Evolutionary conservation across 2,329 filamentous ascomycete species (phyloP).

Genomic region (Phialophora verrucosa): DNA sequence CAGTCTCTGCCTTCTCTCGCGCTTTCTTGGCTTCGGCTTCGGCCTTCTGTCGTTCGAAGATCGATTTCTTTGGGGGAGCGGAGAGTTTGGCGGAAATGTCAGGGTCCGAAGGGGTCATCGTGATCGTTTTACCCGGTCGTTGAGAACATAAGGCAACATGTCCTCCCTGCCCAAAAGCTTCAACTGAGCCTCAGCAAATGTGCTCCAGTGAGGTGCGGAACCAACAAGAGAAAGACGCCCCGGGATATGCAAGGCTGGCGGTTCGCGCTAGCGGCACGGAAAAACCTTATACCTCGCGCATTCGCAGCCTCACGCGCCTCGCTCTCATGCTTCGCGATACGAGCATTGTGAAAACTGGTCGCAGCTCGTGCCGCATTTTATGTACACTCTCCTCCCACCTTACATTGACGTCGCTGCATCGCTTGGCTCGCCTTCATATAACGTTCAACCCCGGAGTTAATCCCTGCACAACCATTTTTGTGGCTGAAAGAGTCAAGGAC

Average conservation of each 20-base stretch:
- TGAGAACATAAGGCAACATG: neutral
- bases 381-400: too few species aligned
- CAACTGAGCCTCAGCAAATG: neutral
- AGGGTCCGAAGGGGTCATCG: conserved; percentile 43
- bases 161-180: neutral
- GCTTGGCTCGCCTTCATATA: too few species aligned
- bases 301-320: neutral
- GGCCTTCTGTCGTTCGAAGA: conserved; percentile 86
- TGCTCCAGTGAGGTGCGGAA: neutral
- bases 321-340: neutral
- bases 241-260: neutral
- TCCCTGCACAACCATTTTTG: too few species aligned
- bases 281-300: neutral
- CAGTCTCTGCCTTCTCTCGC: conserved; percentile 84
- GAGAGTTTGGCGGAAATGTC: conserved; percentile 79
- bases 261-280: conserved; percentile 1
- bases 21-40: conserved; percentile 87
- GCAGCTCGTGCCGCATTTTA: too few species aligned
- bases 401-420: too few species aligned
- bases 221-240: neutral
- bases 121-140: neutral
- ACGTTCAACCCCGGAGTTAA: too few species aligned
- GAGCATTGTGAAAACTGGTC: too few species aligned
- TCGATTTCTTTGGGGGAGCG: conserved; percentile 75
- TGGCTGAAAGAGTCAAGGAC: too few species aligned